Evolutionary conservation across 2,329 filamentous ascomycete species (phyloP).

Genomic region (Phialophora macrospora): DNA sequence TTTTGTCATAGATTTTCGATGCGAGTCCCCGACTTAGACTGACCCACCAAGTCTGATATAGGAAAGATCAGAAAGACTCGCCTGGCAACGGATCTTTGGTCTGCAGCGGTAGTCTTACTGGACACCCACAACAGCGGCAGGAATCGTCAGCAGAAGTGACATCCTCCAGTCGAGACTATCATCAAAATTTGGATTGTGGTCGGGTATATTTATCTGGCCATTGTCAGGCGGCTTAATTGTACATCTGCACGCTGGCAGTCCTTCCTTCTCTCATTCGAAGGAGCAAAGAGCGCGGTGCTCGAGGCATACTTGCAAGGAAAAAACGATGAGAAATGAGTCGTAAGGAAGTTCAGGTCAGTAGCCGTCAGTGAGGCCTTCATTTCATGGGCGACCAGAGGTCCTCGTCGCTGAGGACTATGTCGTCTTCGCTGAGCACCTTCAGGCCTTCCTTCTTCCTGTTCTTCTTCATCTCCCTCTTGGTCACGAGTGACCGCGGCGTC

Average conservation of each 20-base stretch:
- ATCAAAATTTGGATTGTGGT: not conserved
- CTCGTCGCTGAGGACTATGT: conserved; percentile 52
- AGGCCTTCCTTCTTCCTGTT: conserved; percentile 51
- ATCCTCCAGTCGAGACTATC: not conserved
- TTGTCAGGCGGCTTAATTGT: conserved; percentile 6
- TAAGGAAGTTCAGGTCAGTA: not conserved
- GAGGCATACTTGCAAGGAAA: not conserved
- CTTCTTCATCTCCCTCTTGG: conserved; percentile 50
- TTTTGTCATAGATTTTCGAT: too few relatives aligned
- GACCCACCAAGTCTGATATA: too few relatives aligned
- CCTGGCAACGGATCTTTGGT: too few relatives aligned
- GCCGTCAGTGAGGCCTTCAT: not conserved
- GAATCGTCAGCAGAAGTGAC: not conserved
- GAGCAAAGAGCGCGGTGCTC: conserved; percentile 53
- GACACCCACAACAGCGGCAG: not conserved
- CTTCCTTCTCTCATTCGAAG: not conserved
- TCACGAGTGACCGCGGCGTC: conserved; percentile 49
- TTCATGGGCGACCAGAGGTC: conserved; percentile 51
- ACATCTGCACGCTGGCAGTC: conserved; percentile 1
- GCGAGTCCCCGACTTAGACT: too few relatives aligned
- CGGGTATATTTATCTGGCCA: conserved; percentile 4
- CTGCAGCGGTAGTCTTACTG: not conserved
- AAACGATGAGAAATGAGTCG: not conserved
- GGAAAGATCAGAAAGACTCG: too few relatives aligned
- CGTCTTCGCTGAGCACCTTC: conserved; percentile 53